These are phyloP conservation scores for Chrysanthemum lavandulifolium DNA, from an alignment of 129 eudicot species.

Conservation along the genomic window DNA sequence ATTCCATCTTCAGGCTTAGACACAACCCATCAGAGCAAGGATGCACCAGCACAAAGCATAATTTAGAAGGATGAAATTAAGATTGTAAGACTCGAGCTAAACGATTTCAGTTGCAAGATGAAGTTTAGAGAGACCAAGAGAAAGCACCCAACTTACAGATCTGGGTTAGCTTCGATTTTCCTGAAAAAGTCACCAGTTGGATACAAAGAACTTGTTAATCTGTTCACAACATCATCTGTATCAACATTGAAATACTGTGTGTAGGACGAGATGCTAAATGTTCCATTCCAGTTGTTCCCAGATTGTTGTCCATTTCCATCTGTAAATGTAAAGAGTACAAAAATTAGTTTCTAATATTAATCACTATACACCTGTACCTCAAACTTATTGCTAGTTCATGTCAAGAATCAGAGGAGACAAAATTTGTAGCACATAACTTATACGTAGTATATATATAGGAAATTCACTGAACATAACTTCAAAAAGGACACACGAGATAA, in stretches of 20 bases:
- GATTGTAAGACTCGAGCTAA: background rate
- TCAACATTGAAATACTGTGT: constrained; percentile 93
- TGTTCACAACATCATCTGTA: constrained; percentile 83
- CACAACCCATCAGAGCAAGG: background rate
- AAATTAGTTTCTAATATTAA: constrained; percentile 10
- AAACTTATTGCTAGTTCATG: background rate
- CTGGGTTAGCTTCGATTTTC: constrained; percentile 96
- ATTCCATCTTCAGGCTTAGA: background rate
- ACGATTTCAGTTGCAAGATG: background rate
- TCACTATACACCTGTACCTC: background rate
- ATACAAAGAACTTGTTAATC: constrained; percentile 81
- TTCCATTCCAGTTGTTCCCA: constrained; percentile 78
- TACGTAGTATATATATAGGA: background rate
- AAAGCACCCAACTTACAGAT: constrained; percentile 64
- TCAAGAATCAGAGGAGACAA: background rate
- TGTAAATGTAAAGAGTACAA: constrained; percentile 35
- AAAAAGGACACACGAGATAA: background rate
- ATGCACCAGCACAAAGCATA: background rate
- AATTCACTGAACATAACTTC: background rate
- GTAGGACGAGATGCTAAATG: constrained; percentile 83
- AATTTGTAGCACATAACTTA: background rate
- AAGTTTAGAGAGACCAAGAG: constrained; percentile 5
- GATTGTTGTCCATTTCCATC: constrained; percentile 74
- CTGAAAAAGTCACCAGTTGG: constrained; percentile 94
- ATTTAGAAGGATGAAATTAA: background rate